These are phyloP conservation scores for Kwoniella shandongensis DNA, from an alignment of 768 basidiomycete genomes.

Conservation along the genomic window DNA sequence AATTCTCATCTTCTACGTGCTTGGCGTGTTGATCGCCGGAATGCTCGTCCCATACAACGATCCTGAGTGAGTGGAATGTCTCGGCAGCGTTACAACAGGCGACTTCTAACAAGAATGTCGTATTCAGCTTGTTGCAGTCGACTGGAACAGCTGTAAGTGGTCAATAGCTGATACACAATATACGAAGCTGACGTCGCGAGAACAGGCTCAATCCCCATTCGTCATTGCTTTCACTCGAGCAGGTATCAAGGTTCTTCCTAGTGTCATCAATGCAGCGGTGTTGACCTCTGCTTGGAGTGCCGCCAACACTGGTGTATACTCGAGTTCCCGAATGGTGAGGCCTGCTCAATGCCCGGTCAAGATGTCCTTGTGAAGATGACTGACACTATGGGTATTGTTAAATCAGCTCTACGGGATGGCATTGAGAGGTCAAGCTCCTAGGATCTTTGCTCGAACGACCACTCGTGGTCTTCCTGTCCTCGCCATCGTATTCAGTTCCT, in stretches of 20 bases:
- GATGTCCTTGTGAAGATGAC: neutral
- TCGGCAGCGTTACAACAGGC: too few species aligned
- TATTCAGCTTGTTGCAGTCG: neutral
- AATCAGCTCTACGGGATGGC: neutral
- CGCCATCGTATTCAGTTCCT: neutral
- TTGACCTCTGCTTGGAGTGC: constrained; percentile 39
- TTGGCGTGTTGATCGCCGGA: constrained; percentile 65
- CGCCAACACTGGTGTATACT: constrained; percentile 43
- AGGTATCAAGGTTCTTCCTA: constrained; percentile 40
- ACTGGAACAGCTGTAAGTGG: neutral
- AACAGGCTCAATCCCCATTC: constrained; percentile 40
- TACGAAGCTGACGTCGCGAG: neutral
- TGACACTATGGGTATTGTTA: neutral
- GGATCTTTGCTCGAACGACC: constrained; percentile 65
- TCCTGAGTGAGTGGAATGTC: neutral
- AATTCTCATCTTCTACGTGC: constrained; percentile 75
- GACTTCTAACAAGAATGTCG: too few species aligned
- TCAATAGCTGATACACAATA: neutral
- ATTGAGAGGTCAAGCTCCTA: constrained; percentile 56
- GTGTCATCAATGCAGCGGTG: constrained; percentile 46
- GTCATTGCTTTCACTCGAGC: constrained; percentile 28
- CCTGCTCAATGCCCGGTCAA: neutral
- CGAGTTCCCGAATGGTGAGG: constrained; percentile 27
- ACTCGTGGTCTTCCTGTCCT: neutral
- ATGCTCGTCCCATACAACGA: constrained; percentile 70